These are phyloP conservation scores for Fremontodendron californicum DNA, from an alignment of 345 rosid genomes.

Conservation along the genomic window DNA sequence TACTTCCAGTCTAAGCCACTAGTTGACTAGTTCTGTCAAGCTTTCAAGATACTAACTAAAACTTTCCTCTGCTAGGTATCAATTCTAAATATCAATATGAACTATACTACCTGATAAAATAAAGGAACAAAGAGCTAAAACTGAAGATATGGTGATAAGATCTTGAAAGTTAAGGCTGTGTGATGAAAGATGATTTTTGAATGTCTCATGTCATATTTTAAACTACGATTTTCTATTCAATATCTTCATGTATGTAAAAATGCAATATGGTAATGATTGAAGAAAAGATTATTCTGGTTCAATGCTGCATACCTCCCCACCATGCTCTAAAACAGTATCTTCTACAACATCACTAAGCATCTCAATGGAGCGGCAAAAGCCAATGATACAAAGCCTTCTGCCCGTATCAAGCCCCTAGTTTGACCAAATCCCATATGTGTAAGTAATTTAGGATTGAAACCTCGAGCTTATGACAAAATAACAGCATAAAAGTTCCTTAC, in stretches of 20 bases:
- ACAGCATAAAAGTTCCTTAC: constrained; percentile 34
- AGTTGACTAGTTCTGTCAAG: not conserved
- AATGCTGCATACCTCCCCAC: constrained; percentile 70
- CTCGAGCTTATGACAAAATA: not conserved
- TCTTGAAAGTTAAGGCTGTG: not conserved
- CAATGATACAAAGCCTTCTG: constrained; percentile 88
- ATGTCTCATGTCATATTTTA: no score
- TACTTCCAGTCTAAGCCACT: not conserved
- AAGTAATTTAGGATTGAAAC: not conserved
- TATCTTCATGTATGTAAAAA: not conserved
- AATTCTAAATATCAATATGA: not conserved
- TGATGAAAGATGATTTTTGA: not conserved
- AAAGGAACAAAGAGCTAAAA: not conserved
- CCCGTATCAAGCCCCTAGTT: constrained; percentile 89
- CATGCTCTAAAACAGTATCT: constrained; percentile 85
- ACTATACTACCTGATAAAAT: not conserved
- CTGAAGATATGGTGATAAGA: not conserved
- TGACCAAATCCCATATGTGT: constrained; percentile 7
- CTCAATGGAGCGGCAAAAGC: constrained; percentile 94
- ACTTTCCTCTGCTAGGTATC: not conserved
- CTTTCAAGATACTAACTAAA: constrained; percentile 1
- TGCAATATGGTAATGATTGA: not conserved
- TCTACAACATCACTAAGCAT: constrained; percentile 96
- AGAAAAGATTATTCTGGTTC: not conserved
- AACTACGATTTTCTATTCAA: not conserved